Evolutionary conservation across 352 stramenopile genomes (phyloP).

Genomic region (Phytopythium aichiense): DNA sequence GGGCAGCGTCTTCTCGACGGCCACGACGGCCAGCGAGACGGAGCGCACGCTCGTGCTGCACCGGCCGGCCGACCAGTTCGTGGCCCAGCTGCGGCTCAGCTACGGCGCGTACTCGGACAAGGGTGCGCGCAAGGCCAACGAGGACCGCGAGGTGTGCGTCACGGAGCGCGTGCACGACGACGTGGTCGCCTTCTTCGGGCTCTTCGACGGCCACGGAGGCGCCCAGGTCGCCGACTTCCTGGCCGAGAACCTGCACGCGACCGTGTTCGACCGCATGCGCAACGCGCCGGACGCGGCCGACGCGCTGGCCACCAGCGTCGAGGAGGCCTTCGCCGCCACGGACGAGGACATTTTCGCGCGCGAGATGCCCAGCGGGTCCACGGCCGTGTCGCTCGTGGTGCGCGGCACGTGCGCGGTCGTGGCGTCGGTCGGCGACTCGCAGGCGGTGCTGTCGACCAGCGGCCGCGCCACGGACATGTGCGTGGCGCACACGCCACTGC

Average conservation of each 20-base stretch:
- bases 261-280: conserved; percentile 50
- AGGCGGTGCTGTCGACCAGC: conserved; percentile 65
- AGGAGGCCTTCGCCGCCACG: conserved; percentile 46
- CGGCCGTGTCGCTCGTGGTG: conserved; percentile 58
- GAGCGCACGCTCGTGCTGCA: conserved; percentile 61
- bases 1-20: conserved; percentile 69
- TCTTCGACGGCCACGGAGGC: conserved; percentile 83
- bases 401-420: conserved; percentile 47
- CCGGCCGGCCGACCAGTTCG: conserved; percentile 44
- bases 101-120: conserved; percentile 76
- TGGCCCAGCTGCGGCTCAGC: conserved; percentile 45
- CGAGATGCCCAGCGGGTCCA: conserved; percentile 73
- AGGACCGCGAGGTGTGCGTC: conserved; percentile 59
- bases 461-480: conserved; percentile 56
- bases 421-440: conserved; percentile 76
- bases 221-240: conserved; percentile 66
- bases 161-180: conserved; percentile 51
- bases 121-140: conserved; percentile 68
- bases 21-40: conserved; percentile 68
- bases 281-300: conserved; percentile 24
- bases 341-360: conserved; percentile 73
- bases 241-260: conserved; percentile 46
- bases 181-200: conserved; percentile 72
- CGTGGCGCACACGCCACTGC: conserved; percentile 61
- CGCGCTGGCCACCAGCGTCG: conserved; percentile 27